Percentiles rank a stretch among this genome's conserved stretches.
These are phyloP conservation scores for Alternaria ethzedia DNA, from an alignment of 2,329 filamentous ascomycete species.

Conservation along the genomic window DNA sequence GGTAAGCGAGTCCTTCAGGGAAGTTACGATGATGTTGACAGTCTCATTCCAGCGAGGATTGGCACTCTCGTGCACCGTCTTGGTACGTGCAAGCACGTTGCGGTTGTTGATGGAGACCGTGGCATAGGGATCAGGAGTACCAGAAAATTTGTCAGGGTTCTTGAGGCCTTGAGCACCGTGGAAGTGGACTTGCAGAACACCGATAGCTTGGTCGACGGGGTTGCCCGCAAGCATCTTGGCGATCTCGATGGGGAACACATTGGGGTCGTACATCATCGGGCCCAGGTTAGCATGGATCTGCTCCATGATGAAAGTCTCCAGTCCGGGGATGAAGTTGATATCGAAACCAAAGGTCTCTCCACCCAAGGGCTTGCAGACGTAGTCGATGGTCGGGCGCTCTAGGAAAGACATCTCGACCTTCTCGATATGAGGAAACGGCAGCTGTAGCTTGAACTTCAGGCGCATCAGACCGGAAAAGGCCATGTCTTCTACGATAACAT, in stretches of 20 bases:
- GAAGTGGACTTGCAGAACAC: conserved; percentile 88
- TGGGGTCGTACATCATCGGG: conserved; percentile 98
- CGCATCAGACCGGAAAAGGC: conserved; percentile 95
- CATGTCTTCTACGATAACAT: conserved; percentile 98
- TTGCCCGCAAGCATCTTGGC: conserved; percentile 97
- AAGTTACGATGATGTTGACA: conserved; percentile 91
- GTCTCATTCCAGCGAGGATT: conserved; percentile 97
- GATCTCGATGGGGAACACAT: conserved; percentile 97
- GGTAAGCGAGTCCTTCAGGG: conserved; percentile 85
- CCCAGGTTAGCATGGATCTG: conserved; percentile 92
- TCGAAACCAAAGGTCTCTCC: conserved; percentile 96
- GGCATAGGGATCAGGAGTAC: conserved; percentile 89
- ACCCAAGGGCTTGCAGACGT: conserved; percentile 95
- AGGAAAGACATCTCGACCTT: conserved; percentile 95
- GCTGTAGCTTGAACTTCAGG: conserved; percentile 95
- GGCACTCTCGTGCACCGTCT: conserved; percentile 81
- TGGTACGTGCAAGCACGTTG: conserved; percentile 82
- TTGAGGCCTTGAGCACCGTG: conserved; percentile 92
- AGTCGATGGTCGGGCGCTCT: conserved; percentile 87
- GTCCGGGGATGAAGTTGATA: conserved; percentile 97
- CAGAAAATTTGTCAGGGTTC: conserved; percentile 92
- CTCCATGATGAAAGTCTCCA: conserved; percentile 92
- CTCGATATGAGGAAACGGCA: conserved; percentile 94
- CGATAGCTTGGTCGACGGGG: conserved; percentile 92
- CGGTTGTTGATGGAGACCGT: conserved; percentile 84